Conservation (phyloP, 345 rosid genomes). For the Draba incana region DNA sequence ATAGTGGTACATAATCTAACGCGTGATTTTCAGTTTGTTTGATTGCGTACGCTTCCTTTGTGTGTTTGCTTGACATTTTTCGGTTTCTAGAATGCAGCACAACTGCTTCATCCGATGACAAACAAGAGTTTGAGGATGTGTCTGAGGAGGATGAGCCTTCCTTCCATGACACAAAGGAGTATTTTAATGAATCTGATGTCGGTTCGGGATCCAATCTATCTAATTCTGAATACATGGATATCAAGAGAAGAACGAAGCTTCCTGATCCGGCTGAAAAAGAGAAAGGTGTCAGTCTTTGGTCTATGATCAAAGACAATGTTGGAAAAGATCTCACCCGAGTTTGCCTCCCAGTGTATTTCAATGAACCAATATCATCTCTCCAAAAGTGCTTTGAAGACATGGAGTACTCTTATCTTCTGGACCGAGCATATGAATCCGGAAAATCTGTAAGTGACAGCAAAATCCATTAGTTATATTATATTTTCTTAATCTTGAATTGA, state of each 20-base stretch:
- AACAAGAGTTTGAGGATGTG: constrained; percentile 82
- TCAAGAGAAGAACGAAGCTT: constrained; percentile 80
- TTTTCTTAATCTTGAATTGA: constrained; percentile 27
- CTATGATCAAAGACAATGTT: constrained; percentile 97
- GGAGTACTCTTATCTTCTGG: constrained; percentile 92
- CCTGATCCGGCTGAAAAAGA: constrained; percentile 96
- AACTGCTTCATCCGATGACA: constrained; percentile 94
- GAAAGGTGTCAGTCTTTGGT: constrained; percentile 98
- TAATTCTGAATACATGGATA: constrained; percentile 42
- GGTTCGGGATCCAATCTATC: constrained; percentile 43
- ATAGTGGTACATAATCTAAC: constrained; percentile 62
- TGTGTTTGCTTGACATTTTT: constrained; percentile 36
- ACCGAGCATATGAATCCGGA: constrained; percentile 80
- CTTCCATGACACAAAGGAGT: constrained; percentile 77
- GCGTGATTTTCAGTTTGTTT: not conserved
- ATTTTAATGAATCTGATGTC: constrained; percentile 53
- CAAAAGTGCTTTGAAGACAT: constrained; percentile 97
- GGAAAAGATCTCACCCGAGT: constrained; percentile 97
- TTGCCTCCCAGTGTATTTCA: constrained; percentile 96
- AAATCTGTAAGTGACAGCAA: constrained; percentile 63
- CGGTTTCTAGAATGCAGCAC: constrained; percentile 89
- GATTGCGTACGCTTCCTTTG: constrained; percentile 8
- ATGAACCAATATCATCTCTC: constrained; percentile 97
- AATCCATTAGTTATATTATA: not conserved
- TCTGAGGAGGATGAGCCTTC: constrained; percentile 86